A percentile compares a stretch with the other conserved stretches of the same genome.
These are phyloP conservation scores for Penstemon davidsonii DNA, from an alignment of 257 asterid genomes.

Conservation along the genomic window DNA sequence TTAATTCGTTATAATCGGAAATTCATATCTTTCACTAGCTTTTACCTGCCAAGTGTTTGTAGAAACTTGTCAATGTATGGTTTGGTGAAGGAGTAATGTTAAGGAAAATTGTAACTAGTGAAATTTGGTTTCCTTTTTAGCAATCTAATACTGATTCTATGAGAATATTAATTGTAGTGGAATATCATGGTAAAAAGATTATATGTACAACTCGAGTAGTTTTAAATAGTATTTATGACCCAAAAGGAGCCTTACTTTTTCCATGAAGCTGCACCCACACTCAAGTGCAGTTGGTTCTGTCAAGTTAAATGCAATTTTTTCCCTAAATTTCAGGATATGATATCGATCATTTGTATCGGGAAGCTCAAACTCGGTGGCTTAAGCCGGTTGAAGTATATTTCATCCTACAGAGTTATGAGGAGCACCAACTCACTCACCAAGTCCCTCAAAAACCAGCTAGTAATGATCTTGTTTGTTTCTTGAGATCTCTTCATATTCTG, in stretches of 20 bases:
- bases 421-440: conserved; percentile 68
- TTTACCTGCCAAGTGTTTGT: too few relatives aligned
- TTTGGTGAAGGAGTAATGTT: background rate
- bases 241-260: background rate
- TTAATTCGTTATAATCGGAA: too few relatives aligned
- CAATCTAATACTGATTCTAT: background rate
- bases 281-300: conserved; percentile 3
- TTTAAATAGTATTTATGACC: conserved; percentile 1
- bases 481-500: too few relatives aligned
- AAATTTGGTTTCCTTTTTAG: background rate
- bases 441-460: conserved; percentile 75
- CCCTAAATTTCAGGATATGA: conserved; percentile 55
- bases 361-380: conserved; percentile 90
- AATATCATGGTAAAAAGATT: background rate
- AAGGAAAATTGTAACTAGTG: background rate
- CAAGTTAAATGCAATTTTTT: conserved; percentile 2
- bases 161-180: background rate
- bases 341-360: conserved; percentile 60
- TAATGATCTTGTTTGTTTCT: conserved; percentile 23
- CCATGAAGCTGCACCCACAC: conserved; percentile 7
- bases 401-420: conserved; percentile 68
- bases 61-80: background rate
- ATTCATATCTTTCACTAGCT: too few relatives aligned
- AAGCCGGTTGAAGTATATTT: conserved; percentile 83
- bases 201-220: background rate